phyloP scores from a whole-genome alignment of 2,329 filamentous ascomycete species.

The Botrytis squamosa region DNA sequence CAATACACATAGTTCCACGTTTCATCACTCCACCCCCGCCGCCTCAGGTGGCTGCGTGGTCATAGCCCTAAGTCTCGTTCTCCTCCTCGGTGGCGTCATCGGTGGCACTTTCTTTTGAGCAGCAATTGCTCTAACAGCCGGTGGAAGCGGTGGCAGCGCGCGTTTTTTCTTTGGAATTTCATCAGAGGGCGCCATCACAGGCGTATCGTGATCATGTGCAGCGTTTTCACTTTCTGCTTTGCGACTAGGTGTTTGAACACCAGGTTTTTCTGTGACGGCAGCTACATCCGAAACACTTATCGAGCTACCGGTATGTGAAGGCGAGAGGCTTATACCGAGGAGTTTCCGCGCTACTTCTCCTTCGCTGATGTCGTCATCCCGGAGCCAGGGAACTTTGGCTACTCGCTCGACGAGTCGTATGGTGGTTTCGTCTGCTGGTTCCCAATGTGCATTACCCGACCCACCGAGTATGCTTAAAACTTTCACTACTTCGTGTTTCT shows the following conservation, averaged over 20 bases:
- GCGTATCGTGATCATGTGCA: constrained; percentile 31
- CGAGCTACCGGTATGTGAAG: constrained; percentile 65
- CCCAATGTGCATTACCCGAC: constrained; percentile 69
- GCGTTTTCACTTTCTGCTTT: constrained; percentile 42
- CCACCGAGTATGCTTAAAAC: constrained; percentile 71
- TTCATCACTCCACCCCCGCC: constrained; percentile 13
- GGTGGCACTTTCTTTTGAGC: constrained; percentile 38
- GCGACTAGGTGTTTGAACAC: constrained; percentile 75
- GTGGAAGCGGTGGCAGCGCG: constrained; percentile 34
- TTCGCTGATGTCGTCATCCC: constrained; percentile 44
- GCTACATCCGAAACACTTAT: constrained; percentile 78
- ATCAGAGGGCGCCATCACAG: constrained; percentile 18
- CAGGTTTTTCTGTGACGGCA: constrained; percentile 76
- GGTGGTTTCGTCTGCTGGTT: constrained; percentile 77
- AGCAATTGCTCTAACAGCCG: constrained; percentile 29
- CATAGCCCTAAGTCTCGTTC: constrained; percentile 36
- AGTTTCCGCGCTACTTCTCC: constrained; percentile 55
- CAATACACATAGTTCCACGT: background rate
- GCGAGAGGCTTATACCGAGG: constrained; percentile 69
- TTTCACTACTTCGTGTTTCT: constrained; percentile 77
- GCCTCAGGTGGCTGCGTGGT: constrained; percentile 18
- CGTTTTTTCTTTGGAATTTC: constrained; percentile 28
- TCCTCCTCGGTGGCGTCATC: constrained; percentile 38
- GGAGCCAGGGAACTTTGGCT: constrained; percentile 68
- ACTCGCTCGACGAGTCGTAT: constrained; percentile 75